phyloP scores from a whole-genome alignment of 2,329 filamentous ascomycete species.

The Alternaria ethzedia region DNA sequence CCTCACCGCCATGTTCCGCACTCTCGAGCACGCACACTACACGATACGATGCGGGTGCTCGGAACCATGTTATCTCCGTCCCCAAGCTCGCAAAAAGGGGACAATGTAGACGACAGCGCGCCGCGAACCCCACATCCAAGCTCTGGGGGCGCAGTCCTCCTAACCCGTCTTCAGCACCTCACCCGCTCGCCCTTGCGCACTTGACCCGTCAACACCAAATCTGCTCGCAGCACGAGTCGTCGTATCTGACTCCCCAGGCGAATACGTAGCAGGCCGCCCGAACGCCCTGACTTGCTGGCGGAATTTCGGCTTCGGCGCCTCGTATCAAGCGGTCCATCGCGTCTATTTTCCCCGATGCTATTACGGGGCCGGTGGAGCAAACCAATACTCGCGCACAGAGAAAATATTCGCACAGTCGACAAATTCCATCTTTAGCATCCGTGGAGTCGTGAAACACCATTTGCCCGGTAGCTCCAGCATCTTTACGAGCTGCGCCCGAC shows the following conservation, averaged over 20 bases:
- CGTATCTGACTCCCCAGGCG: not conserved
- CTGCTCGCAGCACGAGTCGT: constrained; percentile 2
- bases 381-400: constrained; percentile 9
- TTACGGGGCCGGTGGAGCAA: constrained; percentile 8
- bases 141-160: constrained; percentile 14
- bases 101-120: not conserved
- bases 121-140: constrained; percentile 16
- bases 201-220: not conserved
- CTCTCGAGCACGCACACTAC: not conserved
- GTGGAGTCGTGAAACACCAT: constrained; percentile 1
- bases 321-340: constrained; percentile 8
- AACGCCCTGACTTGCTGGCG: constrained; percentile 5
- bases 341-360: constrained; percentile 11
- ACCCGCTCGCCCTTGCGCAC: constrained; percentile 3
- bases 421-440: constrained; percentile 11
- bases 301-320: constrained; percentile 8
- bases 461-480: not conserved
- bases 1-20: constrained; percentile 15
- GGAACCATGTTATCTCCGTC: constrained; percentile 2
- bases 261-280: constrained; percentile 2
- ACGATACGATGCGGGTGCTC: not conserved
- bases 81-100: constrained; percentile 9
- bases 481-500: constrained; percentile 1
- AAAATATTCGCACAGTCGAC: constrained; percentile 4
- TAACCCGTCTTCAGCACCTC: constrained; percentile 4